A percentile compares a stretch with the other conserved stretches of the same genome.
Evolutionary conservation across 2,329 filamentous ascomycete species (phyloP).

Genomic region (Pestalotiopsis sp.): DNA sequence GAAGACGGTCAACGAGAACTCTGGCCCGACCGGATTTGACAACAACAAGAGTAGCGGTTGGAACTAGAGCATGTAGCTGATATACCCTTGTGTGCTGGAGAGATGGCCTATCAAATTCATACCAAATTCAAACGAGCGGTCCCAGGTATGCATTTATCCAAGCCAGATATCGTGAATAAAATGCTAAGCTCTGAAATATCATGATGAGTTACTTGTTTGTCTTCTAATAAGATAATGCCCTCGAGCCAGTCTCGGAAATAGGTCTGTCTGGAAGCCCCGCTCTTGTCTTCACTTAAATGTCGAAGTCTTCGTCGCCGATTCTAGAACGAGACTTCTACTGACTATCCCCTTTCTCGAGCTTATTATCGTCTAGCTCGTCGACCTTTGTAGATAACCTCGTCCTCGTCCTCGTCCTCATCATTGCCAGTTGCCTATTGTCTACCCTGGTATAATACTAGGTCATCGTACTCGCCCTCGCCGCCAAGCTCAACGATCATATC

Average conservation of each 20-base stretch:
- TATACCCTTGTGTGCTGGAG: background rate
- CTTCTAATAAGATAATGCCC: no score
- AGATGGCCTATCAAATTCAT: background rate
- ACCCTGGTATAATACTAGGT: background rate
- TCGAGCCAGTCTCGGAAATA: no score
- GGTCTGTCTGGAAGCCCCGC: no score
- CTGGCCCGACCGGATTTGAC: background rate
- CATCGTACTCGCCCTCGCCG: background rate
- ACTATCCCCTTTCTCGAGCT: no score
- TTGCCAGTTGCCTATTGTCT: background rate
- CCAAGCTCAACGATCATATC: background rate
- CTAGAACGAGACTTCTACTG: no score
- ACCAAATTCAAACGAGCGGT: background rate
- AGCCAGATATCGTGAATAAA: background rate
- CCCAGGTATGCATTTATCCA: background rate
- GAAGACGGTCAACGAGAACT: slow-evolving; percentile 1
- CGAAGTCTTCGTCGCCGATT: no score
- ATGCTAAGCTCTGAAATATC: no score
- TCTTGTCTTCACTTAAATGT: no score
- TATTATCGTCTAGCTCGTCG: background rate
- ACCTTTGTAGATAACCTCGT: background rate
- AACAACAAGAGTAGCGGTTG: slow-evolving; percentile 1
- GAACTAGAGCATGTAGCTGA: background rate
- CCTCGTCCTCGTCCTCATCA: background rate
- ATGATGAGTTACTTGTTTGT: no score